Evolutionary conservation across 176 grass and related monocot genomes (phyloP), one percentile per base, ranked within the genome.

Genomic region (Juncus inflexus): DNA sequence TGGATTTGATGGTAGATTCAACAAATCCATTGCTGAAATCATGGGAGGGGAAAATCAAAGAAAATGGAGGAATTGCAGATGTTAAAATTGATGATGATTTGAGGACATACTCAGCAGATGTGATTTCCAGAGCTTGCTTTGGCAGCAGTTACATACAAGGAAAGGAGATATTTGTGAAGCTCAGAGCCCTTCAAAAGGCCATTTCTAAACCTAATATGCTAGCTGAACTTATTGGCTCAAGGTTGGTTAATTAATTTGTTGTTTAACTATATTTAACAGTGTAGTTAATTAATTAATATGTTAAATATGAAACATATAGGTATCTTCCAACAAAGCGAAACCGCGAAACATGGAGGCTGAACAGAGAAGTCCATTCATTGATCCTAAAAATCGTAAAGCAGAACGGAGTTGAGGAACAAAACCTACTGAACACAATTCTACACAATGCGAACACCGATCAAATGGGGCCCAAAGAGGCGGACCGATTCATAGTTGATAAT

Each of bases 1-100:
- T 97, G 75, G 83, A 91, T 86, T 77, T 91, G 55, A 97, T 97
- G 94, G 83, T 91, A 55, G 94, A 97, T 77, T 97, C 83, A 55
- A 79, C 94, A 3, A 63, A 81, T 13, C 74, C 85, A 42, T 40
- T 97, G 52, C 7, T 97, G 6, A 75, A 69, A 47, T 81, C 72
- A 36, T 97, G 94, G 94, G 77, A 91, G 70, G 57, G 63, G 37
- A 83, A 71, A 62, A 42, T 91, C 16, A 81, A 88, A 4, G 65
- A 64, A 42, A 79, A 63, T 69, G 77, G 70, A 49, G 85, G 94
- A 38, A 70, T 64, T 3, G 10, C 69, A 15, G 85, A 91, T n/a
- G 86, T 97, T 15, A 91, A 78, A 74, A 86, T 97, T 11, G 94
- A 91, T 11, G 80, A 97, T 55, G 85, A 97, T 82, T 68, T 97